phyloP scores from a whole-genome alignment of 2,329 filamentous ascomycete species.

The Westerdykella ornata region DNA sequence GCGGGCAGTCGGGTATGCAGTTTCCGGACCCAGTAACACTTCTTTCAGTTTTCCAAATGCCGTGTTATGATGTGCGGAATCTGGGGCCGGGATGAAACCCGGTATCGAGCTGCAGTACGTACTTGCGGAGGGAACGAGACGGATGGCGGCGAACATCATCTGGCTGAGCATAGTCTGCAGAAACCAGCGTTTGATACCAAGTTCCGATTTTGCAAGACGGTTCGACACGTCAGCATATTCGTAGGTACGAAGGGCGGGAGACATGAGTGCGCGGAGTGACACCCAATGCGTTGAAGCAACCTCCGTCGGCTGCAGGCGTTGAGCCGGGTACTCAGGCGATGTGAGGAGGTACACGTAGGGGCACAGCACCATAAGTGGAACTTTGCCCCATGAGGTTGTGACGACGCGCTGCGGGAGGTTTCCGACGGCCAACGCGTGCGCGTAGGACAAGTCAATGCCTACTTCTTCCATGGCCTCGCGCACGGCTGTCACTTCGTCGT shows the following conservation, averaged over 20 bases:
- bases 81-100: constrained; percentile 40
- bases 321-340: constrained; percentile 48
- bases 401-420: constrained; percentile 62
- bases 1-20: constrained; percentile 25
- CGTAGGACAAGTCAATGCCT: constrained; percentile 52
- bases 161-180: constrained; percentile 54
- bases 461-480: constrained; percentile 62
- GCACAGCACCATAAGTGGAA: constrained; percentile 63
- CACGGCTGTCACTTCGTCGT: constrained; percentile 57
- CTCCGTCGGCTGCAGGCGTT: constrained; percentile 61
- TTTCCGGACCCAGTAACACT: constrained; percentile 14
- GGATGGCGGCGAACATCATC: constrained; percentile 62
- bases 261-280: constrained; percentile 55
- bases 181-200: constrained; percentile 49
- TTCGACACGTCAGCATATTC: constrained; percentile 59
- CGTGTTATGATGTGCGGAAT: constrained; percentile 1
- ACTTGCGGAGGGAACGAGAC: constrained; percentile 55
- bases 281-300: constrained; percentile 66
- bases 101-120: constrained; percentile 51
- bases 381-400: constrained; percentile 59
- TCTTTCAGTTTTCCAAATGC: constrained; percentile 14
- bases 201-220: constrained; percentile 52
- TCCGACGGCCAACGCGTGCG: constrained; percentile 46
- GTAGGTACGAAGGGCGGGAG: constrained; percentile 53
- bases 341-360: constrained; percentile 61